These are phyloP conservation scores for Periglandula ipomoeae DNA, from an alignment of 2,329 filamentous ascomycete genomes.

Conservation along the genomic window DNA sequence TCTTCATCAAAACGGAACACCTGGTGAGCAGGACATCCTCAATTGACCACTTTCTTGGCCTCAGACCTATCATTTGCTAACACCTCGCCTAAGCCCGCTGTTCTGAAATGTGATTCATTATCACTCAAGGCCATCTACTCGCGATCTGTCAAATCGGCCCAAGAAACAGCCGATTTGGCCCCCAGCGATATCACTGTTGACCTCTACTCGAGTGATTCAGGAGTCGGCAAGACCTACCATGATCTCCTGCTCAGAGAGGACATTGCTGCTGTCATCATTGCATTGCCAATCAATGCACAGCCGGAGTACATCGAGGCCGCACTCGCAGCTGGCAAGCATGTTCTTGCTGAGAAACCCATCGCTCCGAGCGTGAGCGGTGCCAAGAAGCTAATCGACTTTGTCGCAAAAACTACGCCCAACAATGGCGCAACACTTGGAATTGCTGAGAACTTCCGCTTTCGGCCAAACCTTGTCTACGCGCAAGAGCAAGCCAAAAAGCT, in stretches of 20 bases:
- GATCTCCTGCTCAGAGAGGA: constrained; percentile 45
- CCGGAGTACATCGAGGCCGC: constrained; percentile 50
- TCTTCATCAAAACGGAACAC: constrained; percentile 43
- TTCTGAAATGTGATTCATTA: constrained; percentile 40
- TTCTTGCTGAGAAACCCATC: constrained; percentile 63
- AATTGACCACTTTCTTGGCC: neutral
- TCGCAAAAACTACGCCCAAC: neutral
- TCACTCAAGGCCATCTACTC: constrained; percentile 58
- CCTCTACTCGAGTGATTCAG: constrained; percentile 48
- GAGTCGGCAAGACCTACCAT: constrained; percentile 33
- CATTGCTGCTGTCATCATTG: constrained; percentile 45
- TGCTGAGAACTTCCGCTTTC: constrained; percentile 66
- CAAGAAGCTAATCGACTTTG: constrained; percentile 28
- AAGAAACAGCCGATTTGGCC: neutral
- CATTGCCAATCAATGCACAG: constrained; percentile 53
- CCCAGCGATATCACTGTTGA: constrained; percentile 21
- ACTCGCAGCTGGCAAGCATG: constrained; percentile 56
- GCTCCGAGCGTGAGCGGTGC: constrained; percentile 45
- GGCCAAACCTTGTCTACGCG: constrained; percentile 44
- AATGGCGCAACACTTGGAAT: constrained; percentile 38
- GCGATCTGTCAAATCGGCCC: constrained; percentile 42
- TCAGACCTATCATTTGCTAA: neutral
- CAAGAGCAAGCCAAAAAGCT: constrained; percentile 28
- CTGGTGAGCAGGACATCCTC: constrained; percentile 28
- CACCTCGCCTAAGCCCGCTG: constrained; percentile 37